These are phyloP conservation scores for Barnettozyma wickerhamii DNA, from an alignment of 805 yeast species.

Conservation along the genomic window DNA sequence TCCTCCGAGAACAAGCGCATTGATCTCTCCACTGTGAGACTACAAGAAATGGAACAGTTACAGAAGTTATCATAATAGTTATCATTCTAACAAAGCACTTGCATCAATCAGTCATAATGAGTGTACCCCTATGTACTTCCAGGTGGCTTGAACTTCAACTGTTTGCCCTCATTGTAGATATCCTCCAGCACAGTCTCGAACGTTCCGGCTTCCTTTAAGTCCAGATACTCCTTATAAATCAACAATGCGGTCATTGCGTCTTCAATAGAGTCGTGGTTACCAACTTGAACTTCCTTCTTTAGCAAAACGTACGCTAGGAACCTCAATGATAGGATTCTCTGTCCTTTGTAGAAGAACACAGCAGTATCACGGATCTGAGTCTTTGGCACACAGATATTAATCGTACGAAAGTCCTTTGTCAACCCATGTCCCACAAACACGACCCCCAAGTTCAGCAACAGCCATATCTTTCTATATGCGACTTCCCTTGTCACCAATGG, in stretches of 20 bases:
- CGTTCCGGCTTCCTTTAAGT: constrained; percentile 51
- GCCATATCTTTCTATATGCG: constrained; percentile 87
- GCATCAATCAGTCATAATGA: too few relatives aligned
- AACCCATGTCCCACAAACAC: constrained; percentile 95
- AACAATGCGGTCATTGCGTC: constrained; percentile 87
- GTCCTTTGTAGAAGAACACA: constrained; percentile 69
- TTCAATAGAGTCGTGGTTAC: constrained; percentile 95
- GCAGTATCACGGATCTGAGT: constrained; percentile 88
- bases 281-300: constrained; percentile 75
- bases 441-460: constrained; percentile 82
- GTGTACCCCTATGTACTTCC: constrained; percentile 9
- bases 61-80: constrained; percentile 19
- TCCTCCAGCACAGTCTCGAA: constrained; percentile 59
- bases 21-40: constrained; percentile 23
- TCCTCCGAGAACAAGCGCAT: constrained; percentile 23
- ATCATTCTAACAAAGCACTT: background rate
- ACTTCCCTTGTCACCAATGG: constrained; percentile 75
- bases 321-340: constrained; percentile 76
- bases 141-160: constrained; percentile 26
- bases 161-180: constrained; percentile 64
- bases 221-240: constrained; percentile 67
- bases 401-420: constrained; percentile 85
- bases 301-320: constrained; percentile 80
- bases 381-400: constrained; percentile 84
- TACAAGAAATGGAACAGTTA: constrained; percentile 17